phyloP scores from a whole-genome alignment of 225 moss, liverwort and hornwort species.

The Neckera pumila region DNA sequence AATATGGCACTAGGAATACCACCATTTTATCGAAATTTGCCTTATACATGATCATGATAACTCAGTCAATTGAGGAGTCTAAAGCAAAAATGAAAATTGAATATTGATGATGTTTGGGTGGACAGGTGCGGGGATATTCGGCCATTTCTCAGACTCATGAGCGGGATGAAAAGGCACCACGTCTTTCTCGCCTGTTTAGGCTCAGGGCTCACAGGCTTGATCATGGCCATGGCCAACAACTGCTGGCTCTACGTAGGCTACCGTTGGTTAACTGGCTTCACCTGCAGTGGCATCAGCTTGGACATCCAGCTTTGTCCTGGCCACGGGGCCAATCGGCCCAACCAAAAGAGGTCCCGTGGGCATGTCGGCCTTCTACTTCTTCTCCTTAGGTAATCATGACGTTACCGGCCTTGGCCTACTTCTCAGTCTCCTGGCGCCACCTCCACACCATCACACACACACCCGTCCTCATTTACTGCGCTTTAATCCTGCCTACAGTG shows the following conservation, averaged over 20 bases:
- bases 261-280: constrained; percentile 52
- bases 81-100: not conserved
- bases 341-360: constrained; percentile 68
- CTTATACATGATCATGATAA: not conserved
- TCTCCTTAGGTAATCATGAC: constrained; percentile 64
- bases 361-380: constrained; percentile 88
- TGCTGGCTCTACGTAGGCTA: constrained; percentile 47
- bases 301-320: constrained; percentile 67
- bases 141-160: constrained; percentile 57
- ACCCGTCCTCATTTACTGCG: constrained; percentile 42
- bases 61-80: not conserved
- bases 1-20: too few relatives aligned
- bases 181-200: constrained; percentile 31
- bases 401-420: constrained; percentile 32
- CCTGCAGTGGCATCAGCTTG: constrained; percentile 49
- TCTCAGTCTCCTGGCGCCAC: constrained; percentile 52
- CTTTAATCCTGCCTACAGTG: constrained; percentile 38
- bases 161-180: constrained; percentile 67
- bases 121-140: constrained; percentile 62
- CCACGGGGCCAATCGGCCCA: constrained; percentile 70
- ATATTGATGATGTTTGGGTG: not conserved
- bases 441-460: constrained; percentile 46
- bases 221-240: constrained; percentile 28
- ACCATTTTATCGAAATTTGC: too few relatives aligned
- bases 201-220: constrained; percentile 30